Evolutionary conservation across 495 filamentous ascomycete species (phyloP), one percentile per base, ranked within the genome.

Genomic region (Neurospora tetraspora): DNA sequence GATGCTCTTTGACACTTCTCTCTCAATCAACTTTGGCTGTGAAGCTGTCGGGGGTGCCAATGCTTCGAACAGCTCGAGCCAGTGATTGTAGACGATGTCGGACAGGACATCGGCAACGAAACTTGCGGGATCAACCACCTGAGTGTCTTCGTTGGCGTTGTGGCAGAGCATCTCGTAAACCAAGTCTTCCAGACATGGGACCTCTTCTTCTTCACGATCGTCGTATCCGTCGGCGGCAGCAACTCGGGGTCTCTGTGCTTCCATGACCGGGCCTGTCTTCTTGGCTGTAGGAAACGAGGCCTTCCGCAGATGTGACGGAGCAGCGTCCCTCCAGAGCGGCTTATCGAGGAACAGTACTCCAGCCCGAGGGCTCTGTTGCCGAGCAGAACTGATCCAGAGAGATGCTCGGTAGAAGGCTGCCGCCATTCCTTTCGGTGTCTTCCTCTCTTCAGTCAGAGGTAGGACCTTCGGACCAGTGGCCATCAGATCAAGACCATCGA

Each of bases 21-120:
- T 61, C 23, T 61, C 53, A 31, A 61, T 61, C 23, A 61, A 34
- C 27, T 61, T 61, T 3, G 53, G 53, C 53, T 61, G 53, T 6
- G 37, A 11, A 4, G 70, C 27, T 2, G 70, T 14, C 11, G 75
- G 73, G 0, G 73, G 53, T 6, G 76, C 72, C 16, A 81, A 59
- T 2, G 72, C 18, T 14, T 82, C 82, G 53, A 83, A 82, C 36
- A 84, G 76, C 2, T 79, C 77, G 39, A 73, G 70, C 82, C 82
- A 84, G 69, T 77, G 74, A 68, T 80, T 72, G 27, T 80, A 69
- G 14, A 73, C 75, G 5, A 79, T 47, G 47, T 82, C 77, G 7
- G 77, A 73, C 2, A 82, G 39, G n/a, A 78, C 42, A 14, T 69
- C 20, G 2, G 39, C 53, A 14, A 61, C 12, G 14, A 34, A 61